A percentile compares a stretch with the other conserved stretches of the same genome.
Conservation (phyloP, 2,329 filamentous ascomycete genomes). For the Zopfia rhizophila region DNA sequence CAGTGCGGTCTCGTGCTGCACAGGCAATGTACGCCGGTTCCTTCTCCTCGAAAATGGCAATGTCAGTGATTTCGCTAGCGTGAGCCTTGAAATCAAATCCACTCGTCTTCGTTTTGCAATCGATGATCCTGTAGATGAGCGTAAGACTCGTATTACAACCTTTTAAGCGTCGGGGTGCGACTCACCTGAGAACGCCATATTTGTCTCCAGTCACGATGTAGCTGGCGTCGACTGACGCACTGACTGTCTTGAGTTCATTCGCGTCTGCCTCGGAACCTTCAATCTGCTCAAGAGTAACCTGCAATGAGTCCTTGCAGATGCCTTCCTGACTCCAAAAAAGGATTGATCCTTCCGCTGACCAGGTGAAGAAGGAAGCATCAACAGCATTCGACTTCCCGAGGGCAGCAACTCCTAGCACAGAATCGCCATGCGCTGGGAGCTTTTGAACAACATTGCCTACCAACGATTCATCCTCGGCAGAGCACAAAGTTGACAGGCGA, state of each 20-base stretch:
- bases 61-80: constrained; percentile 82
- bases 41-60: constrained; percentile 76
- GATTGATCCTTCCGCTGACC: constrained; percentile 83
- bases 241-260: constrained; percentile 69
- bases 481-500: constrained; percentile 65
- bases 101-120: constrained; percentile 69
- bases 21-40: constrained; percentile 77
- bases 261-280: constrained; percentile 56
- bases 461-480: constrained; percentile 37
- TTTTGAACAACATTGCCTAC: constrained; percentile 50
- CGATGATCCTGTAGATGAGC: constrained; percentile 65
- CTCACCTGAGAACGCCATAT: constrained; percentile 77
- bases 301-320: constrained; percentile 70
- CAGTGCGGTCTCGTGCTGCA: constrained; percentile 88
- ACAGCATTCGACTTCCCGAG: constrained; percentile 69
- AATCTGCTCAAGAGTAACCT: constrained; percentile 75
- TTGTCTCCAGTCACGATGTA: constrained; percentile 86
- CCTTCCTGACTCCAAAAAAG: constrained; percentile 86
- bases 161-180: constrained; percentile 10
- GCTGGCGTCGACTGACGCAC: constrained; percentile 69
- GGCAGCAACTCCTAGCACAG: constrained; percentile 76
- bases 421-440: constrained; percentile 67
- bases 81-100: constrained; percentile 85
- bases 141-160: too few species aligned
- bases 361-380: constrained; percentile 84